Base-by-base conservation (phyloP, 106 monocot genomes). In the Dendrobium huoshanense region DNA sequence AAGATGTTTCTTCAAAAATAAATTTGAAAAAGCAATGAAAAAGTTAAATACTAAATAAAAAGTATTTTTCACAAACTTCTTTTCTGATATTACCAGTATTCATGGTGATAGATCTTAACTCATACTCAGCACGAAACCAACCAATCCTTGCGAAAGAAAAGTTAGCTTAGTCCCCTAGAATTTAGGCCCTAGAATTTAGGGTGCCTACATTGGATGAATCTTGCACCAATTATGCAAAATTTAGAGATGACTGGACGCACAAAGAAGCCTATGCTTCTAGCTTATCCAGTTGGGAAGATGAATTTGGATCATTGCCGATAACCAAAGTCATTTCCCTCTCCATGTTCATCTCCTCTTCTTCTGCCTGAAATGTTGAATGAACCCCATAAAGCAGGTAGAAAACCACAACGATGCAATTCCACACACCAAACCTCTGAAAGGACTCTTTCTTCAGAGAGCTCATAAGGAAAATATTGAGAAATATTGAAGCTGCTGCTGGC, bases 391-490 rank as follows among this genome's bases (percentile, higher is more conserved):
- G 33, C 41, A 89, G 68, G 68, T 89, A 93, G 51, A 91, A 87
- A 65, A 91, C 2, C 10, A 55, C 80, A 58, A 90, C 88, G 44
- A 87, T 70, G 7, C 16, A 24, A 22, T 86, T 87, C 89, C 91
- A 91, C 56, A 89, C 47, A 7, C 85, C 93, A 43, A 93, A 93
- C 82, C 93, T 87, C 47, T 73, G 25, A 72, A 85, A 93, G 0
- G 93, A 68, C 59, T 40, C 82, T 79, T 73, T 56, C 73, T 80
- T 87, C 45, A 93, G 85, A 42, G 72, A 76, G 11, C 78, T 78
- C 84, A 89, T 85, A 17, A 94, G 82, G 81, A 94, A 94, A 40
- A 94, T 83, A 44, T 91, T 93, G 61, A 93, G 81, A 68, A 90
- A 90, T 76, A 91, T 45, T 7, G 93, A 93, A 2, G 79, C 82